phyloP scores from a whole-genome alignment of 805 yeast species.

The Barnettozyma vustinii region DNA sequence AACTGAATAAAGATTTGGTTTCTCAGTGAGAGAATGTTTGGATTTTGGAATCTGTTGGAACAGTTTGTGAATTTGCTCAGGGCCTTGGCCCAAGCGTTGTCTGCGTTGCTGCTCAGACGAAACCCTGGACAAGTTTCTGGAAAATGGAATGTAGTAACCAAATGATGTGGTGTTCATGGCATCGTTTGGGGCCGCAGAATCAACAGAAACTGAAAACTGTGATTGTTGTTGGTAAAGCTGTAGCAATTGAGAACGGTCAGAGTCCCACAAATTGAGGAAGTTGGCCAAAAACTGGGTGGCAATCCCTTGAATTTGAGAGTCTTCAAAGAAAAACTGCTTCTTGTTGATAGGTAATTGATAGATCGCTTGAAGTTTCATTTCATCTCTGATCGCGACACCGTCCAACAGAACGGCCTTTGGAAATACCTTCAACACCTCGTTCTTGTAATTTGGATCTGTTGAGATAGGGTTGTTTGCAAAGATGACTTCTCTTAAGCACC shows the following conservation, averaged over 20 bases:
- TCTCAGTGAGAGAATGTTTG: slow-evolving; percentile 58
- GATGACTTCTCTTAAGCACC: slow-evolving; percentile 68
- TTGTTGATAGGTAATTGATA: slow-evolving; percentile 49
- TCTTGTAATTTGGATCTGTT: slow-evolving; percentile 41
- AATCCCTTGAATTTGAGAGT: slow-evolving; percentile 57
- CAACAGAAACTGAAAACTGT: slow-evolving; percentile 76
- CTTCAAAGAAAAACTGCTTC: slow-evolving; percentile 77
- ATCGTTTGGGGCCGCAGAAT: slow-evolving; percentile 57
- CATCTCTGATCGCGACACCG: slow-evolving; percentile 75
- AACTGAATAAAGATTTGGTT: slow-evolving; percentile 65
- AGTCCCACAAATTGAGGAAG: slow-evolving; percentile 78
- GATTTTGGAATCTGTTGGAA: slow-evolving; percentile 75
- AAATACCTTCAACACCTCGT: slow-evolving; percentile 64
- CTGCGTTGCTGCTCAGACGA: slow-evolving; percentile 47
- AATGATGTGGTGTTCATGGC: slow-evolving; percentile 38
- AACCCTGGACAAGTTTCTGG: slow-evolving; percentile 71
- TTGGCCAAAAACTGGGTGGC: slow-evolving; percentile 76
- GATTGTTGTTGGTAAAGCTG: slow-evolving; percentile 77
- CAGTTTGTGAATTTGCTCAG: slow-evolving; percentile 51
- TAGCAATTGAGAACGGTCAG: slow-evolving; percentile 62
- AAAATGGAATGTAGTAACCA: slow-evolving; percentile 63
- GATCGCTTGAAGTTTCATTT: slow-evolving; percentile 45
- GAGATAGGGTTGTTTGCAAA: slow-evolving; percentile 71
- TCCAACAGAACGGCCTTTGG: slow-evolving; percentile 80
- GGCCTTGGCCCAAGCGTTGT: slow-evolving; percentile 62